Conservation (phyloP, 805 yeast species). For the Wickerhamomyces strasburgensis region DNA sequence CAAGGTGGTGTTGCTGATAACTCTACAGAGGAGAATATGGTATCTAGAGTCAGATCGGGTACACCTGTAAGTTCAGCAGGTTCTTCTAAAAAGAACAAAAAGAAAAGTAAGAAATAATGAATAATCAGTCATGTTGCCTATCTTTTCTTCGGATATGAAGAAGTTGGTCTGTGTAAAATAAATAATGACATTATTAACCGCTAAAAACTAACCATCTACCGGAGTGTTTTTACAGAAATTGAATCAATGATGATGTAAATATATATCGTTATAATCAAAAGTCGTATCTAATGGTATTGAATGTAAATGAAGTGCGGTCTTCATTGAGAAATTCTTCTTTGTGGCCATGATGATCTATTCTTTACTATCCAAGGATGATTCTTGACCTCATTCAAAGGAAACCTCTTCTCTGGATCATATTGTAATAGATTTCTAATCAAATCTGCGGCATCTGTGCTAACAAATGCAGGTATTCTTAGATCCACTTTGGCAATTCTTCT, state of each 20-base stretch:
- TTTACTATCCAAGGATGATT: slow-evolving; percentile 81
- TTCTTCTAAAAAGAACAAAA: slow-evolving; percentile 16
- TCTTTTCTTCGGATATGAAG: too few relatives aligned
- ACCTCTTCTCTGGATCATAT: slow-evolving; percentile 65
- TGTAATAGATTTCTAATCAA: slow-evolving; percentile 59
- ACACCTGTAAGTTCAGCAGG: slow-evolving; percentile 5
- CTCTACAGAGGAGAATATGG: slow-evolving; percentile 34
- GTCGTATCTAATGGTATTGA: too few relatives aligned
- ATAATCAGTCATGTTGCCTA: neutral
- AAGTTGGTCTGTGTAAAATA: too few relatives aligned
- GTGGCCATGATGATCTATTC: slow-evolving; percentile 59
- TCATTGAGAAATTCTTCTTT: slow-evolving; percentile 11
- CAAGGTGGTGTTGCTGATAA: slow-evolving; percentile 58
- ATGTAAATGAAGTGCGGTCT: too few relatives aligned
- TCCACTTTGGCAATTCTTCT: slow-evolving; percentile 76
- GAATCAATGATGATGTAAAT: neutral
- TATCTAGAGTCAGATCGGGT: slow-evolving; percentile 5
- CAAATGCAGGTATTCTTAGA: slow-evolving; percentile 62
- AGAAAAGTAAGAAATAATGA: slow-evolving; percentile 24
- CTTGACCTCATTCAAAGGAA: slow-evolving; percentile 54
- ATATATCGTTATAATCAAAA: neutral
- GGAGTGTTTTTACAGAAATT: too few relatives aligned
- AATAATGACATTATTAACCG: too few relatives aligned
- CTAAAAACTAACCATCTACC: too few relatives aligned
- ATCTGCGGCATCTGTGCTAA: slow-evolving; percentile 73